Conservation (phyloP, 371 early-diverging fungal species). For the Paramicrosporidium saccamoebae region DNA sequence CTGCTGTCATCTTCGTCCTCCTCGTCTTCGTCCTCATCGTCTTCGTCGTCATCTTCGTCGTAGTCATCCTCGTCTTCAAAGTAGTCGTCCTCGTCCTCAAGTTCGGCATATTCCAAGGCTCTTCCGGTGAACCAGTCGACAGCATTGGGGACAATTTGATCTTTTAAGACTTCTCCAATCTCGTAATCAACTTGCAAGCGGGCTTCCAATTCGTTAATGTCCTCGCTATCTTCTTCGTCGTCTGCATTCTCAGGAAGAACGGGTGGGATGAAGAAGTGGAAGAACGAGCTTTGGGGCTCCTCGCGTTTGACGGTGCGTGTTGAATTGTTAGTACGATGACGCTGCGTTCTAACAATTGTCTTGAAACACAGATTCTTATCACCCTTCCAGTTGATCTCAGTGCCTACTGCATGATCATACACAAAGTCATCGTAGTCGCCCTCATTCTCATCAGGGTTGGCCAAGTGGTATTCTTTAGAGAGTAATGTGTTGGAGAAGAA, state of each 20-base stretch:
- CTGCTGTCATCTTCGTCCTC: slow-evolving; percentile 14
- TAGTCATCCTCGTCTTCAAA: slow-evolving; percentile 17
- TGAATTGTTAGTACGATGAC: slow-evolving; percentile 86
- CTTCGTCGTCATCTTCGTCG: slow-evolving; percentile 22
- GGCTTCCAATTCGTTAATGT: slow-evolving; percentile 38
- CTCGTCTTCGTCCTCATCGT: slow-evolving; percentile 17
- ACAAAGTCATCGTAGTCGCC: slow-evolving; percentile 35
- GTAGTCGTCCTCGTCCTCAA: slow-evolving; percentile 22
- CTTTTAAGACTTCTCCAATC: slow-evolving; percentile 79
- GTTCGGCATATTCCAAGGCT: slow-evolving; percentile 43
- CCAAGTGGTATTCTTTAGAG: slow-evolving; percentile 66
- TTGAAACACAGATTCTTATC: slow-evolving; percentile 65
- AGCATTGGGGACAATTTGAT: slow-evolving; percentile 71
- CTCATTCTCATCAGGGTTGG: slow-evolving; percentile 18
- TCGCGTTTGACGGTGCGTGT: slow-evolving; percentile 81
- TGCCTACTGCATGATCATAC: slow-evolving; percentile 64
- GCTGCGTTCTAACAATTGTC: slow-evolving; percentile 80
- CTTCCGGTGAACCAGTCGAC: slow-evolving; percentile 92
- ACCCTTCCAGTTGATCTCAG: slow-evolving; percentile 69
- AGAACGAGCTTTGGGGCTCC: slow-evolving; percentile 72
- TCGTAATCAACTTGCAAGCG: slow-evolving; percentile 68
- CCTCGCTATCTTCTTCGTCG: slow-evolving; percentile 23
- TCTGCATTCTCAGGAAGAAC: slow-evolving; percentile 26
- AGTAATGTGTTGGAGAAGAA: slow-evolving; percentile 52
- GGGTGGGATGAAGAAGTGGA: slow-evolving; percentile 65